phyloP scores from a whole-genome alignment of 208 protist genomes.

The Leishmania major region DNA sequence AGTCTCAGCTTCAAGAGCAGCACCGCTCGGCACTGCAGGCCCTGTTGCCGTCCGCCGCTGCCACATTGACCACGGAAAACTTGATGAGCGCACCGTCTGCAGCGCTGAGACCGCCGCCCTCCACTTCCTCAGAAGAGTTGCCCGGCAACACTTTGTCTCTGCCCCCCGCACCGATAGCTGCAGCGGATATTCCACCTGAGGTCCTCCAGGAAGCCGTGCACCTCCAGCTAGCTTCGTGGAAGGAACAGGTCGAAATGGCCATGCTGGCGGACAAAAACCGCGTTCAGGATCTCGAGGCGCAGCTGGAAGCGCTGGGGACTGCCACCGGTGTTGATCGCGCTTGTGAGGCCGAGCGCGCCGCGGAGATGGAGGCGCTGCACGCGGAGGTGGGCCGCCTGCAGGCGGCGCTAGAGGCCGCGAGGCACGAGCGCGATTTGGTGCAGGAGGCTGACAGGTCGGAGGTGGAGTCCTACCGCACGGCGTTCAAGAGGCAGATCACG shows the following conservation, averaged over 20 bases:
- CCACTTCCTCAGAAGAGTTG: background rate
- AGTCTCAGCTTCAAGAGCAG: background rate
- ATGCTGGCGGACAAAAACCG: constrained; percentile 35
- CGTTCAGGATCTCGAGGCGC: constrained; percentile 30
- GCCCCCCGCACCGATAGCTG: background rate
- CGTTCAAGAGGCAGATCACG: background rate
- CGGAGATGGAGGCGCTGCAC: constrained; percentile 23
- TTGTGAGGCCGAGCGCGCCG: background rate
- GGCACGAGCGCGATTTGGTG: constrained; percentile 14
- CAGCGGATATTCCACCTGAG: constrained; percentile 8
- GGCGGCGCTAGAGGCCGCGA: constrained; percentile 14
- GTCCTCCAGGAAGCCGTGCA: constrained; percentile 33
- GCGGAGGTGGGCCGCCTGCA: constrained; percentile 30
- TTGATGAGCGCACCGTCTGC: background rate
- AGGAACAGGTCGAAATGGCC: constrained; percentile 35
- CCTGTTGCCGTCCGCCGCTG: background rate
- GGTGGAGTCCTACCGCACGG: background rate
- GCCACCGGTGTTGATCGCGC: background rate
- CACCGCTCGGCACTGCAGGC: background rate
- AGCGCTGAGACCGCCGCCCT: background rate
- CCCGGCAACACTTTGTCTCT: background rate
- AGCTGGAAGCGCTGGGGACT: constrained; percentile 11
- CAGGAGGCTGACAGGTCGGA: constrained; percentile 5
- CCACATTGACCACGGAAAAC: background rate
- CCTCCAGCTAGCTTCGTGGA: constrained; percentile 36